phyloP scores from a whole-genome alignment of 2,329 filamentous ascomycete species.

The Bisporella sp. region DNA sequence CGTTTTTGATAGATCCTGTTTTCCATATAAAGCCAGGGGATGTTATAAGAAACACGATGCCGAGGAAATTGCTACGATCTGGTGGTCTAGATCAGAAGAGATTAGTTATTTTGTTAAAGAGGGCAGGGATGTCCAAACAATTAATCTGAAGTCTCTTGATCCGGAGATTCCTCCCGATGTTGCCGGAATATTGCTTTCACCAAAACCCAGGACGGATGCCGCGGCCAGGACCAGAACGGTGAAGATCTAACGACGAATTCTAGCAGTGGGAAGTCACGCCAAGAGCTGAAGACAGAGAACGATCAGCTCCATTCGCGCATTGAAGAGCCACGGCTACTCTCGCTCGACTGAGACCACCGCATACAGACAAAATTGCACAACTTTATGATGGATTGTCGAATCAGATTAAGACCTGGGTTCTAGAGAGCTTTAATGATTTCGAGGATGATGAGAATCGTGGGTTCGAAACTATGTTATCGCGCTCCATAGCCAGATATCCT shows the following conservation, averaged over 20 bases:
- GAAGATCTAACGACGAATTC: background rate
- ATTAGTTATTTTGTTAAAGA: background rate
- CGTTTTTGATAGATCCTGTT: background rate
- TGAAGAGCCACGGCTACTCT: slow-evolving; percentile 2
- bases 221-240: background rate
- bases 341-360: slow-evolving; percentile 2
- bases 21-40: background rate
- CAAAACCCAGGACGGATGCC: background rate
- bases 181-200: background rate
- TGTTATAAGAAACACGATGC: background rate
- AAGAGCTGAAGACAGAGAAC: background rate
- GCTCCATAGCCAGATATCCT: background rate
- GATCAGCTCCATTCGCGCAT: background rate
- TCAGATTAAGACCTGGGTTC: slow-evolving; percentile 5
- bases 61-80: background rate
- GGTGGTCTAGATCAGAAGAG: background rate
- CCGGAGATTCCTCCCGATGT: background rate
- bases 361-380: slow-evolving; percentile 5
- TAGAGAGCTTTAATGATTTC: slow-evolving; percentile 2
- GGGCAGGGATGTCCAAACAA: background rate
- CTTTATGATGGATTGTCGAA: slow-evolving; percentile 1
- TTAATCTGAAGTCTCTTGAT: background rate
- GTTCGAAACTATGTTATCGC: background rate
- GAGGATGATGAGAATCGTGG: slow-evolving; percentile 1
- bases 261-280: background rate